Base-by-base conservation (phyloP, 2,329 filamentous ascomycete species). In the Triangularia setosa region DNA sequence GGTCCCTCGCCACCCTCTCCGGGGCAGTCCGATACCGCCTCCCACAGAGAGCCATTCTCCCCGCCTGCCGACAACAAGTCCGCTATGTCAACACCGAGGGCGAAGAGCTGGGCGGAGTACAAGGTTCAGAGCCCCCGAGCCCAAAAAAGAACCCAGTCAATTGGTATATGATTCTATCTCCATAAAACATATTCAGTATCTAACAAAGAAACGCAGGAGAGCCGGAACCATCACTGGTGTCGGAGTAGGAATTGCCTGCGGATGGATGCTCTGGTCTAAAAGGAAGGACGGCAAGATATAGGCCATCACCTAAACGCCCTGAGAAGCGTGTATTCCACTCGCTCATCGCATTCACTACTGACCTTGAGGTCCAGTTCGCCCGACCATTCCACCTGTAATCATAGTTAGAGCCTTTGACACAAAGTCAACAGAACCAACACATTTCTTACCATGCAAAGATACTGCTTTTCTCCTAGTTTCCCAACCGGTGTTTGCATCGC, bases 141-240 rank as follows among this genome's bases (percentile, higher is more conserved):
- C 64, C 64, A 3, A 40, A 65, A 23, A 30, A 11, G 28, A 65
- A 65, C 23, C 61, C 58, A 11, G 61, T 65, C 23, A 63, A 65
- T 21, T 63, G 64, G 64, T 63, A 33, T 12, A 21, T 23, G 2
- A 14, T 21, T 30, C 21, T 6, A 28, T 27, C 23, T 23, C 28
- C 24, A 16, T 48, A 12, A 12, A 16, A 3, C n/a, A 23, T 21
- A 1, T 2, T 4, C 30, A 9, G 1, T 24, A 27, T 21, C 35
- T 64, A 23, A 59, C 63, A 33, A n/a, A n/a, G 18, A n/a, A 11
- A 30, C 27, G 3, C 21, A 64, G 64, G 64, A 63, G 54, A 57
- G 61, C 64, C 3, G 64, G 64, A 28, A 60, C 64, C 8, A 64
- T 66, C 48, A 66, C 64, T 2, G 64, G 55, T 9, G 48, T 62